These are phyloP conservation scores for Isatis tinctoria DNA, from an alignment of 345 rosid genomes.

Conservation along the genomic window DNA sequence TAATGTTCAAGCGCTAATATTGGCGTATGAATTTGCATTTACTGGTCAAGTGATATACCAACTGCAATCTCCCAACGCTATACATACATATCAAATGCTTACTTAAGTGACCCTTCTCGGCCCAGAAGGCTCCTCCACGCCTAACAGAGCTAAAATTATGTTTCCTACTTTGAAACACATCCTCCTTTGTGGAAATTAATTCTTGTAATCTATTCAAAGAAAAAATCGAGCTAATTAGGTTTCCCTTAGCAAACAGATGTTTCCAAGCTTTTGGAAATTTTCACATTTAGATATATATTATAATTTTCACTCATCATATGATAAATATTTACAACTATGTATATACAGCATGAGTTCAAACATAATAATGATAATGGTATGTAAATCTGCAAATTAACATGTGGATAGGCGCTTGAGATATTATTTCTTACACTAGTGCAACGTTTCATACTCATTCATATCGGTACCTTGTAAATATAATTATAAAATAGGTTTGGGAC, in stretches of 20 bases:
- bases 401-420: constrained; percentile 18
- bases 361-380: constrained; percentile 3
- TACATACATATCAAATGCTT: not conserved
- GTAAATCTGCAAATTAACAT: constrained; percentile 7
- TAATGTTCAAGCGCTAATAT: not conserved
- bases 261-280: not conserved
- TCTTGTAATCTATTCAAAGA: not conserved
- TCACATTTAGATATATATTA: not conserved
- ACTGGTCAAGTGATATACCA: not conserved
- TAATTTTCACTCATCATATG: not conserved
- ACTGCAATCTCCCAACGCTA: not conserved
- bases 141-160: not conserved
- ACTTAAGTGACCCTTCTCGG: not conserved
- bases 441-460: constrained; percentile 17
- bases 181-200: not conserved
- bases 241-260: not conserved
- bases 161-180: not conserved
- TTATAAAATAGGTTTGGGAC: constrained; percentile 19
- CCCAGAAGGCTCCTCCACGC: not conserved
- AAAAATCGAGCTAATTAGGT: not conserved
- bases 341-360: not conserved
- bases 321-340: not conserved
- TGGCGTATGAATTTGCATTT: not conserved
- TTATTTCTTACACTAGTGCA: constrained; percentile 15
- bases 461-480: constrained; percentile 1